A percentile compares a stretch with the other conserved stretches of the same genome.
Evolutionary conservation across 306 rosid species (phyloP).

Genomic region (Prunus mira): DNA sequence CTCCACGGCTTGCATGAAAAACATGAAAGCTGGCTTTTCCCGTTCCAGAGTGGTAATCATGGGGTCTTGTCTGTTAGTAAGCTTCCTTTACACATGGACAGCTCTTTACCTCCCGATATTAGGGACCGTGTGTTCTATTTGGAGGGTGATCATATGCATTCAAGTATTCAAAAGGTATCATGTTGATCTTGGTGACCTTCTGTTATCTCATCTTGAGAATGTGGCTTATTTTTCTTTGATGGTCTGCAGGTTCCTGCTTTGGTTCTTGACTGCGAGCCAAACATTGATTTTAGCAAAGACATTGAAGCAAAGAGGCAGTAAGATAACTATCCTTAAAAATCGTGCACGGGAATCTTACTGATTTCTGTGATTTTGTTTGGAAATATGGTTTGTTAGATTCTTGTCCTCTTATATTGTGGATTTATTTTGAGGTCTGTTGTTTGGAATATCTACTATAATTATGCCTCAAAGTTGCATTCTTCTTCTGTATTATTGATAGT

Average conservation of each 20-base stretch:
- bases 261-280: constrained; percentile 96
- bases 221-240: constrained; percentile 18
- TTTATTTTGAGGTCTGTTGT: neutral
- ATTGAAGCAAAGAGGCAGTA: constrained; percentile 93
- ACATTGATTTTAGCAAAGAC: constrained; percentile 95
- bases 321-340: constrained; percentile 23
- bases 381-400: neutral
- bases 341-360: neutral
- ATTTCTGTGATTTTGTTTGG: neutral
- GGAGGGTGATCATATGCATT: constrained; percentile 96
- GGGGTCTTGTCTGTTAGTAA: constrained; percentile 69
- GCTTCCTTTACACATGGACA: constrained; percentile 67
- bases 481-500: neutral
- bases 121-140: constrained; percentile 88
- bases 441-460: neutral
- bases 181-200: constrained; percentile 13
- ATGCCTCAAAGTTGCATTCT: neutral
- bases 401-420: neutral
- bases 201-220: constrained; percentile 2
- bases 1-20: constrained; percentile 84
- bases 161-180: constrained; percentile 91
- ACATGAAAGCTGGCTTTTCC: constrained; percentile 97
- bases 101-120: constrained; percentile 77
- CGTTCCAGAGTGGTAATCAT: constrained; percentile 71
- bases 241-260: constrained; percentile 86